Conservation (phyloP, 2,329 filamentous ascomycete genomes). For the Fusarium guadeloupense region DNA sequence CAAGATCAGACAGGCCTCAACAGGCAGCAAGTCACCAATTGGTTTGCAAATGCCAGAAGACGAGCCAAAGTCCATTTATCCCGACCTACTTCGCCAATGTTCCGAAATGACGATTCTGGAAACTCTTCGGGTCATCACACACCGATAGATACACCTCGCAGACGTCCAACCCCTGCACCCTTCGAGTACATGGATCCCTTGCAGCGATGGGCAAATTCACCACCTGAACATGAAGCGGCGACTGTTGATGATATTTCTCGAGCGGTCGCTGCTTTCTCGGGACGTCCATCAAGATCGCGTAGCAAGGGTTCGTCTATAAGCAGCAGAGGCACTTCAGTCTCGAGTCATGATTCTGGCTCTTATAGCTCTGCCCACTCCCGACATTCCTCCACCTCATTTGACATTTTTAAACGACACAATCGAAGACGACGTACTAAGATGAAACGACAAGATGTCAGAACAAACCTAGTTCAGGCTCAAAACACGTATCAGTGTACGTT, state of each 20-base stretch:
- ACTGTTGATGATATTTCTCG: slow-evolving; percentile 46
- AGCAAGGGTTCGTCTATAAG: slow-evolving; percentile 54
- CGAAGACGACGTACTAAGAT: slow-evolving; percentile 24
- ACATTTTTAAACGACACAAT: slow-evolving; percentile 25
- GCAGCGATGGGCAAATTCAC: slow-evolving; percentile 48
- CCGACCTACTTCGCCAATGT: slow-evolving; percentile 40
- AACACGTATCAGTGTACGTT: slow-evolving; percentile 55
- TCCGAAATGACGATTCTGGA: slow-evolving; percentile 25
- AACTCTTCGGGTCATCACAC: slow-evolving; percentile 24
- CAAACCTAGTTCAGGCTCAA: slow-evolving; percentile 15
- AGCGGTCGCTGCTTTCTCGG: slow-evolving; percentile 35
- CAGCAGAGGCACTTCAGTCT: slow-evolving; percentile 30
- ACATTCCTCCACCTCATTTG: slow-evolving; percentile 18
- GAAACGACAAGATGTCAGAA: slow-evolving; percentile 22
- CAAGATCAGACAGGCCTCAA: slow-evolving; percentile 78
- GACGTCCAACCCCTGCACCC: slow-evolving; percentile 49
- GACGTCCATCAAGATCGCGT: slow-evolving; percentile 51
- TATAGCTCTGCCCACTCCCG: slow-evolving; percentile 33
- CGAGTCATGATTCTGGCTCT: slow-evolving; percentile 19
- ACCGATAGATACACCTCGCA: slow-evolving; percentile 66
- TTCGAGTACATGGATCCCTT: slow-evolving; percentile 41
- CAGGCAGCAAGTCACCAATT: slow-evolving; percentile 83
- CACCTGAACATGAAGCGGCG: slow-evolving; percentile 47
- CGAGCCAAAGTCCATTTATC: slow-evolving; percentile 70
- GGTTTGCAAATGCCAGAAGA: slow-evolving; percentile 86